Base-by-base conservation (phyloP, 23 red algal genomes). In the Cyanidioschyzon merolae region DNA sequence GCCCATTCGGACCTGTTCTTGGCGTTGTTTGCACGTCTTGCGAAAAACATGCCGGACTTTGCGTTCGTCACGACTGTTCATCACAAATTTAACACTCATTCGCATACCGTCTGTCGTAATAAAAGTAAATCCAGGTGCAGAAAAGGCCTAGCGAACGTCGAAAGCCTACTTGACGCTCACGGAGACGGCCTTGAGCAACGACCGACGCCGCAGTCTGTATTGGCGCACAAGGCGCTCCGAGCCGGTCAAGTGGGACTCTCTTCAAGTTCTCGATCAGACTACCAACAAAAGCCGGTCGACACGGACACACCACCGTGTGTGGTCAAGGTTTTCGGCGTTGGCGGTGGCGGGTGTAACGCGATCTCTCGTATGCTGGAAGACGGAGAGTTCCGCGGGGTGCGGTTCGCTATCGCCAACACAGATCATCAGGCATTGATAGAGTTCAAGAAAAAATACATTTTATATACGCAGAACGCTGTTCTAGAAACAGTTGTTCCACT, bases 271-370 rank as follows among this genome's bases (percentile, higher is more conserved):
- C 7, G 45, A 15, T 15, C 45, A 15, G 45, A 54, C 12, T 54
- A 54, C 21, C 45, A 54, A 7, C 45, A 54, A 21, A 54, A 21
- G 21, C 21, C 45, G 21, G 45, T 54, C 7, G 45, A 54, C 21
- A 54, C 45, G 12, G 45, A 54, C 21, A 21, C 45, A 15, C 59
- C 59, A 41, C 78, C 78, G 3, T 81, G 78, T 29, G 78, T 81
- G 7, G 68, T 81, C 2, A 58, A 67, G 59, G 78, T 81, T 40
- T 40, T 81, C 45, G 78, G 78, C 39, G 78, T 81, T 34, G 78
- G 78, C 25, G 78, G 78, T 25, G 78, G 78, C n/a, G 78, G 78
- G 37, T 40, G 78, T 40, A 81, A 81, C 59, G 78, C 78, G 3
- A 58, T 81, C 17, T 71, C 59, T 36, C 78, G 78, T 39, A 81